phyloP scores from a whole-genome alignment of 768 basidiomycete species.

The Mycena crocata region DNA sequence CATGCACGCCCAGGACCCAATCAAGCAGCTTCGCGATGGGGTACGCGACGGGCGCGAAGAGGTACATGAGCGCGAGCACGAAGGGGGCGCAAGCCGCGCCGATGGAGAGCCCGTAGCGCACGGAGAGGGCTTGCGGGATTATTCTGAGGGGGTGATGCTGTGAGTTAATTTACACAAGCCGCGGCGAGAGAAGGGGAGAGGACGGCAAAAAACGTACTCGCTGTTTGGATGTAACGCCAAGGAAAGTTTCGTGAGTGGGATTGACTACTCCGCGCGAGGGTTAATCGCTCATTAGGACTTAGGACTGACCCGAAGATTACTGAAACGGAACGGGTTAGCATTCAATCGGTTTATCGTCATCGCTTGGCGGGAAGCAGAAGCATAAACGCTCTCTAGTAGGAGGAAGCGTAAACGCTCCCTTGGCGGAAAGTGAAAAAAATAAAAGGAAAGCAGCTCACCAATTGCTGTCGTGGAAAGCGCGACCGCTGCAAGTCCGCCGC shows the following conservation, averaged over 20 bases:
- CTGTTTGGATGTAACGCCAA: slow-evolving; percentile 52
- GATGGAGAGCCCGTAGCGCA: slow-evolving; percentile 82
- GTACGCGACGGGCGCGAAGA: slow-evolving; percentile 83
- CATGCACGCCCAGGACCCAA: slow-evolving; percentile 78
- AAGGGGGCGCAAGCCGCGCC: slow-evolving; percentile 84
- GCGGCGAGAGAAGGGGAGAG: slow-evolving; percentile 38
- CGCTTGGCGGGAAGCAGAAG: too few relatives aligned
- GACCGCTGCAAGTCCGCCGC: slow-evolving; percentile 81
- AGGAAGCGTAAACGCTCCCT: too few relatives aligned
- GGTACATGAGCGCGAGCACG: slow-evolving; percentile 75
- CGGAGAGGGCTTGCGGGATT: slow-evolving; percentile 79
- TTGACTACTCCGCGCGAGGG: background rate
- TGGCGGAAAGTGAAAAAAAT: too few relatives aligned
- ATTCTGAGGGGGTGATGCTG: slow-evolving; percentile 50
- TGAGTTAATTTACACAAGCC: background rate
- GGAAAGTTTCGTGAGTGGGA: slow-evolving; percentile 54
- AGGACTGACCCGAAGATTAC: slow-evolving; percentile 83
- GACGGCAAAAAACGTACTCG: slow-evolving; percentile 54
- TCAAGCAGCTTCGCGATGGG: slow-evolving; percentile 89
- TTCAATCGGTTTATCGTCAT: background rate
- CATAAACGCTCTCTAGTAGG: too few relatives aligned
- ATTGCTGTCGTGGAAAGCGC: slow-evolving; percentile 81
- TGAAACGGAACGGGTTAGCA: slow-evolving; percentile 39
- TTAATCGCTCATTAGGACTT: background rate
- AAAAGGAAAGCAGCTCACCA: slow-evolving; percentile 50